Base-by-base conservation (phyloP, 2,329 filamentous ascomycete genomes). In the Periconia sp. region DNA sequence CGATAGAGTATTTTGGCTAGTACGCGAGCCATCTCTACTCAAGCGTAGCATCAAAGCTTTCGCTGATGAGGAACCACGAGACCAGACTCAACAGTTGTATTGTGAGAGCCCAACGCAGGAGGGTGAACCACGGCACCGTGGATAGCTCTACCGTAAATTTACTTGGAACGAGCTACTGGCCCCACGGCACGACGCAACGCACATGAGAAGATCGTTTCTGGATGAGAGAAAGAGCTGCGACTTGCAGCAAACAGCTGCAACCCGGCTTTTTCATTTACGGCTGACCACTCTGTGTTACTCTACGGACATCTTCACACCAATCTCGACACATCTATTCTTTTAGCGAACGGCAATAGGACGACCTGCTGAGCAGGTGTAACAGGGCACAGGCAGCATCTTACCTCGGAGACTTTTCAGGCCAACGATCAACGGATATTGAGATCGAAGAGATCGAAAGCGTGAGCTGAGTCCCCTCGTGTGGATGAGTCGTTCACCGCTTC, bases 341-440 rank as follows among this genome's bases (percentile, higher is more conserved):
- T 36, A 22, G 36, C 42, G 32, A 15, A 17, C 35, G 21, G 23
- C 45, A 25, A 24, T 22, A 21, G 31, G 36, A 33, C 33, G 41
- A 36, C 36, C 33, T 36, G 18, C 18, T 32, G 25, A 25, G 24
- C 23, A 37, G 33, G 18, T 24, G 43, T 44, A 42, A 48, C 48
- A 51, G 36, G 16, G 32, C 32, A 38, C 36, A 37, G 31, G 26
- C 40, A 35, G 37, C 40, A 45, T 44, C 44, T 51, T 36, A 47
- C 44, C 23, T 51, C 40, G 39, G 47, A 46, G 40, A n/a, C 18
- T 11, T 18, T 6, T 6, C 13, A 33, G 32, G 38, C 31, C 32
- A 36, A 36, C 28, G 23, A 38, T 28, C 23, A 30, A 22, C 33
- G 28, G 15, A 18, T 24, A 29, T 10, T 28, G 21, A 16, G n/a